A percentile compares a stretch with the other conserved stretches of the same genome.
Evolutionary conservation across 2,329 filamentous ascomycete genomes (phyloP).

Genomic region (Gnomoniopsis sp.): DNA sequence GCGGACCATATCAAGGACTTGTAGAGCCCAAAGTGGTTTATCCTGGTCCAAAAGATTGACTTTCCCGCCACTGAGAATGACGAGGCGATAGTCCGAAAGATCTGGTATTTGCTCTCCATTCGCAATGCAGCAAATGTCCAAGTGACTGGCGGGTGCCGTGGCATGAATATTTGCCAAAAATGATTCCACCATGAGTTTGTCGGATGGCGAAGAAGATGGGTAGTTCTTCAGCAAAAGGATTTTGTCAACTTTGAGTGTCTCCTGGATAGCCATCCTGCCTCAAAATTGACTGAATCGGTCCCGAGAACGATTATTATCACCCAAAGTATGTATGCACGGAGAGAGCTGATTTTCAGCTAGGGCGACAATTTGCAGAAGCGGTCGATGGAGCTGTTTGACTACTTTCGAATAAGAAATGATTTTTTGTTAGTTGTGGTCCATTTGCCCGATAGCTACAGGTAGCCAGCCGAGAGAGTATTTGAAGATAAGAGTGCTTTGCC

Average conservation of each 20-base stretch:
- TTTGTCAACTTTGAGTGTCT: not conserved
- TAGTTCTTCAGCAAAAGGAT: not conserved
- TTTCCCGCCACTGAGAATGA: not conserved
- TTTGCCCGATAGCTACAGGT: too few species aligned
- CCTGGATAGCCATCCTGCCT: too few species aligned
- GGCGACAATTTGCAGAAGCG: too few species aligned
- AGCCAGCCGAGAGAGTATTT: not conserved
- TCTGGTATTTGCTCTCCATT: conserved; percentile 1
- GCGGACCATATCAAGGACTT: not conserved
- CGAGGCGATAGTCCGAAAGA: not conserved
- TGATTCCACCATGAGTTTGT: not conserved
- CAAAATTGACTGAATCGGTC: too few species aligned
- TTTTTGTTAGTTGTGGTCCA: not conserved
- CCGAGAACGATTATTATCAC: too few species aligned
- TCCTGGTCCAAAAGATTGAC: not conserved
- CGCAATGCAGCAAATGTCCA: not conserved
- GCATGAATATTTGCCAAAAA: not conserved
- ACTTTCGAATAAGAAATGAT: too few species aligned
- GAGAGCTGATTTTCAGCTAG: too few species aligned
- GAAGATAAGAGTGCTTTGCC: not conserved
- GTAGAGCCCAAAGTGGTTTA: not conserved
- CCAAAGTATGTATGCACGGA: too few species aligned
- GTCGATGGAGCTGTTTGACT: too few species aligned
- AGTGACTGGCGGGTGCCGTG: not conserved
- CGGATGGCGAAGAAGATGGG: not conserved